These are phyloP conservation scores for Biscogniauxia mediterranea DNA, from an alignment of 2,329 filamentous ascomycete species.

Conservation along the genomic window DNA sequence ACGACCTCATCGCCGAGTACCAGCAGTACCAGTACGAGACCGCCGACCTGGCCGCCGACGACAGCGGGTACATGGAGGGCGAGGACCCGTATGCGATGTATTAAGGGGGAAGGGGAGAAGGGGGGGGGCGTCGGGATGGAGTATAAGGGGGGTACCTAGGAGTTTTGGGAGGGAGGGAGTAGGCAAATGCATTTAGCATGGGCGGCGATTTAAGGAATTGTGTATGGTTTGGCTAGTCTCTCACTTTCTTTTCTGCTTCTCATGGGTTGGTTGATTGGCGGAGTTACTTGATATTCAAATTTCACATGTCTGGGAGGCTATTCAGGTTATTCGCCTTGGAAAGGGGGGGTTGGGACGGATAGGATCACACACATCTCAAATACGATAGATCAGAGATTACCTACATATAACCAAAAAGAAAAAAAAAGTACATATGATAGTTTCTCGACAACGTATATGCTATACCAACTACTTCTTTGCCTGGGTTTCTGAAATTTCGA, in stretches of 20 bases:
- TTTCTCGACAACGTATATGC: background rate
- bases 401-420: too few species aligned
- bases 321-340: too few species aligned
- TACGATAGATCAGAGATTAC: background rate
- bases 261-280: too few species aligned
- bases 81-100: constrained; percentile 49
- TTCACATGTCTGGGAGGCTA: too few species aligned
- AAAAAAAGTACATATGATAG: background rate
- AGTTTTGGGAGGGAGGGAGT: too few species aligned
- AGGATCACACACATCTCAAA: background rate
- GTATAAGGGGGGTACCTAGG: background rate
- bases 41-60: constrained; percentile 96
- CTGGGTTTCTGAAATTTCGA: too few species aligned
- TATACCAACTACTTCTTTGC: too few species aligned
- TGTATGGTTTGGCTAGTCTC: too few species aligned
- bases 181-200: too few species aligned
- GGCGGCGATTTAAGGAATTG: too few species aligned
- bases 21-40: constrained; percentile 99
- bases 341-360: background rate
- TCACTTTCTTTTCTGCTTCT: too few species aligned
- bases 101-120: background rate
- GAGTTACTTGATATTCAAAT: too few species aligned
- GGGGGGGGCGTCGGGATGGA: background rate
- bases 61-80: constrained; percentile 77
- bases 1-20: constrained; percentile 98